These are phyloP conservation scores for Termitomyces sp. DNA, from an alignment of 1,284 basidiomycete genomes.

Conservation along the genomic window DNA sequence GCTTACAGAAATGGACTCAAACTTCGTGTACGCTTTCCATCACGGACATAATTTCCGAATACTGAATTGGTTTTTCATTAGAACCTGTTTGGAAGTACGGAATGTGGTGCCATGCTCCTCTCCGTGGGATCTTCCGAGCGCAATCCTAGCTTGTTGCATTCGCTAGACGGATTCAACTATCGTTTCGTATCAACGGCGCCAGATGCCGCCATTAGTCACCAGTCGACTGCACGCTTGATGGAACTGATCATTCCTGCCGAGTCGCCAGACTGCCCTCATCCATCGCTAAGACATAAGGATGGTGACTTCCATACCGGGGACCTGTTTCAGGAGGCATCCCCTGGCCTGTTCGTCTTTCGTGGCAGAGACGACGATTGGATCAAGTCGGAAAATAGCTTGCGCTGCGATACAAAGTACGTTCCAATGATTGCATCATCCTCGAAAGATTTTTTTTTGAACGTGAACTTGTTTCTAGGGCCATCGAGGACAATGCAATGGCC, in stretches of 20 bases:
- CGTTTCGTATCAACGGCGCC: constrained; percentile 45
- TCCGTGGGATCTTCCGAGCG: constrained; percentile 37
- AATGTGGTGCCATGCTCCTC: constrained; percentile 53
- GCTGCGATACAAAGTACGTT: constrained; percentile 51
- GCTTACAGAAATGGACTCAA: constrained; percentile 47
- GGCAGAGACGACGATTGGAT: constrained; percentile 63
- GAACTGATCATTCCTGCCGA: constrained; percentile 47
- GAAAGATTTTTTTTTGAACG: background rate
- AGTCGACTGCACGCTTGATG: constrained; percentile 34
- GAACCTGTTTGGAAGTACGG: constrained; percentile 64
- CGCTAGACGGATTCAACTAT: constrained; percentile 46
- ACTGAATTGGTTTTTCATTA: constrained; percentile 18
- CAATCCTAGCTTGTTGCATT: constrained; percentile 36
- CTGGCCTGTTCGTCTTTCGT: constrained; percentile 45
- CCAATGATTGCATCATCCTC: background rate
- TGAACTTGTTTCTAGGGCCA: constrained; percentile 36
- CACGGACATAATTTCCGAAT: constrained; percentile 3
- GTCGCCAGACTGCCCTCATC: constrained; percentile 49
- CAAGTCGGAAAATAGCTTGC: constrained; percentile 49
- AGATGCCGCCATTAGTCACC: constrained; percentile 18
- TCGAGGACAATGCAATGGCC: constrained; percentile 58
- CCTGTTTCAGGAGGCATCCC: constrained; percentile 45
- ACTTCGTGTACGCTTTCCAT: constrained; percentile 37
- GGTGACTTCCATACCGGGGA: constrained; percentile 59
- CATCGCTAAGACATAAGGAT: constrained; percentile 40